Percentiles rank a stretch among this genome's conserved stretches.
Evolutionary conservation across 257 asterid genomes (phyloP).

Genomic region (Parsonsia alboflavescens): DNA sequence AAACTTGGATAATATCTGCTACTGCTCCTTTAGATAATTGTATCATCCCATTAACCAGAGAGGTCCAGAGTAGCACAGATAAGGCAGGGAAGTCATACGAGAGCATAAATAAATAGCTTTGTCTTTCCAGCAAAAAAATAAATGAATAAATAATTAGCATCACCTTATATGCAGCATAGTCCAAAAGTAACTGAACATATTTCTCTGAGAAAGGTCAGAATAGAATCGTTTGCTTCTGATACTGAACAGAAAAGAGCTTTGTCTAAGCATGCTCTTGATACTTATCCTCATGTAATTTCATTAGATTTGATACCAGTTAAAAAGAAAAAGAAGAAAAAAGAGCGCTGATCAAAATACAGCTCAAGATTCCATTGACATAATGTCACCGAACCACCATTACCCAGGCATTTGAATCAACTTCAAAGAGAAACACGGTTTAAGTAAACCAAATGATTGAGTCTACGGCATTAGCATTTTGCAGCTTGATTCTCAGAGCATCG

Average conservation of each 20-base stretch:
- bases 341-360: no score
- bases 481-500: neutral
- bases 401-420: neutral
- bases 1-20: neutral
- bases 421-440: neutral
- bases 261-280: no score
- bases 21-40: no score
- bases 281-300: no score
- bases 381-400: neutral
- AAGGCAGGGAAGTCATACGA: neutral
- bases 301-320: no score
- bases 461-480: neutral
- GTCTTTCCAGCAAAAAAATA: no score
- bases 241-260: neutral
- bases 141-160: no score
- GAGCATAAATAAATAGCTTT: no score
- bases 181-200: neutral
- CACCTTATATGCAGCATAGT: neutral
- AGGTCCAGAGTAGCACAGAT: no score
- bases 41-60: no score
- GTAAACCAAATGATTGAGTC: neutral
- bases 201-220: neutral
- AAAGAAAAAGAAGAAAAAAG: no score
- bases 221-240: neutral
- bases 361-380: neutral